Evolutionary conservation across 2,329 filamentous ascomycete species (phyloP).

Genomic region (Ceratocystis eucalypticola): DNA sequence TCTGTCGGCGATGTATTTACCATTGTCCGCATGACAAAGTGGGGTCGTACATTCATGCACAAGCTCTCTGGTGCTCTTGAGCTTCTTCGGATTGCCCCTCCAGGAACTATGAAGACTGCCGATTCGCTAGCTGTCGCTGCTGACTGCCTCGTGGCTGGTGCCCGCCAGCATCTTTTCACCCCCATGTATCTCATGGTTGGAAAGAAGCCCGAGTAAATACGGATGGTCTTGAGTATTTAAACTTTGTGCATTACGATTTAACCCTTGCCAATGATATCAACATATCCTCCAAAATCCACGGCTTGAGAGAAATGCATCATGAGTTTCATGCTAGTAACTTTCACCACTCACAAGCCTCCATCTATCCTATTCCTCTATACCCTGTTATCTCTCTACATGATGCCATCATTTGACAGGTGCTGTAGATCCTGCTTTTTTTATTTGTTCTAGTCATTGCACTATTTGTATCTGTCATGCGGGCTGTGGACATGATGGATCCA

Average conservation of each 20-base stretch:
- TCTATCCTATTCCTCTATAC: neutral
- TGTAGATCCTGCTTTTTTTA: neutral
- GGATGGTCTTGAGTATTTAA: neutral
- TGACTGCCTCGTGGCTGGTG: slow-evolving; percentile 78
- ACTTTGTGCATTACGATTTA: neutral
- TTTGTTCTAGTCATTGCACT: neutral
- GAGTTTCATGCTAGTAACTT: too few species aligned
- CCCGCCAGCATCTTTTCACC: slow-evolving; percentile 81
- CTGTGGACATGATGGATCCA: neutral
- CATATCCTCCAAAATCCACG: too few species aligned
- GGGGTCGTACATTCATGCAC: slow-evolving; percentile 63
- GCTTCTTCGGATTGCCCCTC: slow-evolving; percentile 58
- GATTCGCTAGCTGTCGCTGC: slow-evolving; percentile 71
- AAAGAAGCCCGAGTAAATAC: slow-evolving; percentile 51
- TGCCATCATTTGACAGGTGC: neutral
- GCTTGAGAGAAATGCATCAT: too few species aligned
- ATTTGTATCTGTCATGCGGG: neutral
- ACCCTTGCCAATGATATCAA: too few species aligned
- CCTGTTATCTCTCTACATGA: neutral
- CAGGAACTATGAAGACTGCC: slow-evolving; percentile 86
- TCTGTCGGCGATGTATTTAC: slow-evolving; percentile 68
- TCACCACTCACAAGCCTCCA: too few species aligned
- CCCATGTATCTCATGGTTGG: slow-evolving; percentile 97
- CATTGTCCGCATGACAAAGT: slow-evolving; percentile 76
- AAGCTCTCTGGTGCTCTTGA: slow-evolving; percentile 66